These are phyloP conservation scores for Xylariales sp. DNA, from an alignment of 2,329 filamentous ascomycete species.

Conservation along the genomic window DNA sequence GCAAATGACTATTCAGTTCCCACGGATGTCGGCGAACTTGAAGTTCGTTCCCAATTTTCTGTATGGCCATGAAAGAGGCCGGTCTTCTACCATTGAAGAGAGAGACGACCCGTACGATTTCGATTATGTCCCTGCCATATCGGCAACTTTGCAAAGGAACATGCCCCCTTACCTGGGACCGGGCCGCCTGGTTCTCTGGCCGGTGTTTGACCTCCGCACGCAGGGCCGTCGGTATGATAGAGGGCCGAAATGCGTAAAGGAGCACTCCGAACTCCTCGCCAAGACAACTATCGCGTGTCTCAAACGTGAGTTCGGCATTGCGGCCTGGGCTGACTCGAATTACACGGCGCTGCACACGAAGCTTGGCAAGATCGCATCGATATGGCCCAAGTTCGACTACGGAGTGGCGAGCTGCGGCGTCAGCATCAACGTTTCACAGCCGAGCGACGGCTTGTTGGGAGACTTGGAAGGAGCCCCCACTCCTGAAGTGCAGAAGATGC, in stretches of 20 bases:
- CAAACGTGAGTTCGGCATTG: background rate
- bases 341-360: background rate
- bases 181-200: background rate
- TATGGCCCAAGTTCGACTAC: background rate
- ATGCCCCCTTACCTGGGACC: background rate
- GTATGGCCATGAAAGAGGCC: no score
- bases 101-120: background rate
- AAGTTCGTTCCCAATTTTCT: background rate
- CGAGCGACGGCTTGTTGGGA: background rate
- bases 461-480: background rate
- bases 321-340: background rate
- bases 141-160: background rate
- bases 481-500: no score
- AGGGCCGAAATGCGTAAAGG: background rate
- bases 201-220: background rate
- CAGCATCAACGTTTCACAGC: background rate
- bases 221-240: background rate
- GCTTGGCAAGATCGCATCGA: background rate
- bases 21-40: background rate
- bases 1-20: background rate
- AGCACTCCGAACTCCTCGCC: background rate
- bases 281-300: background rate
- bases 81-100: background rate
- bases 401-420: background rate
- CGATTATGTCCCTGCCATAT: background rate